phyloP scores from a whole-genome alignment of 352 stramenopile species.

The Halophytophthora batemanensis region DNA sequence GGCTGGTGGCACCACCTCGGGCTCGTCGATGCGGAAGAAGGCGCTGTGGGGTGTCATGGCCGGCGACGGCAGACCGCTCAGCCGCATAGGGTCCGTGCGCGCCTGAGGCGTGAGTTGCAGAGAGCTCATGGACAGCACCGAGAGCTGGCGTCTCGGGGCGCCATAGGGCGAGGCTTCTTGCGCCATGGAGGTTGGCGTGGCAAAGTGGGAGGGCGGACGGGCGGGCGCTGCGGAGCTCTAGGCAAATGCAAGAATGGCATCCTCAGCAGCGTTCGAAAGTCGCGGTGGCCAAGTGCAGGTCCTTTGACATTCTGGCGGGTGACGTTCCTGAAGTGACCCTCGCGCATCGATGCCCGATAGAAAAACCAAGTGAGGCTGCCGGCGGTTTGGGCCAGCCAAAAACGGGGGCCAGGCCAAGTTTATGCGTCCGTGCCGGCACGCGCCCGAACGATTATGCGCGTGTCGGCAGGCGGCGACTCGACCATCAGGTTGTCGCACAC shows the following conservation, averaged over 20 bases:
- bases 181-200: too few relatives aligned
- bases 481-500: too few relatives aligned
- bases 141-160: constrained; percentile 9
- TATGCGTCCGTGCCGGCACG: constrained; percentile 10
- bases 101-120: constrained; percentile 22
- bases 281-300: too few relatives aligned
- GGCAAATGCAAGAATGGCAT: constrained; percentile 20
- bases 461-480: constrained; percentile 12
- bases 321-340: too few relatives aligned
- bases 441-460: constrained; percentile 10
- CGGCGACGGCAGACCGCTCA: constrained; percentile 17
- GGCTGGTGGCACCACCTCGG: constrained; percentile 11
- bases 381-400: not conserved
- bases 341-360: too few relatives aligned
- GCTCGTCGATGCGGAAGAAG: constrained; percentile 25
- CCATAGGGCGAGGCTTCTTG: constrained; percentile 10
- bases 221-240: constrained; percentile 1
- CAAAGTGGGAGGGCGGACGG: not conserved
- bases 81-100: constrained; percentile 15
- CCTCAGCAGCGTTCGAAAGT: too few relatives aligned
- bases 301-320: too few relatives aligned
- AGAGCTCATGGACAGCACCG: constrained; percentile 10
- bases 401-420: not conserved
- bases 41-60: constrained; percentile 15
- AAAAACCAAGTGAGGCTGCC: too few relatives aligned